Evolutionary conservation across 2,329 filamentous ascomycete genomes (phyloP), one percentile per base, ranked within the genome.

Genomic region (Phaeomoniella chlamydospora): DNA sequence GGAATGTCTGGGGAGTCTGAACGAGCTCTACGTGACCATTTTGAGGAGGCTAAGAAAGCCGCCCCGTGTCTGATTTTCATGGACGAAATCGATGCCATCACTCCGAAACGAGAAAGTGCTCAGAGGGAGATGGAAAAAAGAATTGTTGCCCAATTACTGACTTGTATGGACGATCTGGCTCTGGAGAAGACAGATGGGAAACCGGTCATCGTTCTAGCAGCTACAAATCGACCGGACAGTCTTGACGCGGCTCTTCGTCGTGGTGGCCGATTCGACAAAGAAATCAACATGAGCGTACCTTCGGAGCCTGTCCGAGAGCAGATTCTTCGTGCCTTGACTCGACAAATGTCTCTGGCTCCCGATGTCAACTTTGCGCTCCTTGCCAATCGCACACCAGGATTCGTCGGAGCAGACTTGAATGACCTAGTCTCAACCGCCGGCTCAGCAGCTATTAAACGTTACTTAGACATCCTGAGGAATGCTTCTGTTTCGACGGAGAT

Each of bases 1-100:
- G 83, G 84, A 14, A 90, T 88, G 76, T 90, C 82, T 19, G 84
- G 84, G 47, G 85, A 90, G 52, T 88, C 82, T 0, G 84, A 93
- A 55, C 87, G 87, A 61, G 84, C 85, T 41, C 73, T 93, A 17
- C 68, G 84, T 22, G 82, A 88, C 44, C 69, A 85, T 33, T 92
- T 92, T 41, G 87, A 96, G 10, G 83, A 90, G 50, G 90, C 90
- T 0, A 84, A 83, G 53, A 72, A 74, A 37, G 69, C 87, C 26
- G 87, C 88, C 0, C 90, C 90, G 0, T 93, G 85, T 49, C 67
- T 98, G 4, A 70, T 98, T 3, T 92, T 94, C 50, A 81, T 96
- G 39, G 86, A 94, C 46, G 80, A 94, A 46, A 83, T 96, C 36
- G 87, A 98, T 55, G 79, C 80, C 3, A 90, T 96, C 48, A 83